Evolutionary conservation across 495 filamentous ascomycete genomes (phyloP).

Genomic region (Penicillium turbatum): DNA sequence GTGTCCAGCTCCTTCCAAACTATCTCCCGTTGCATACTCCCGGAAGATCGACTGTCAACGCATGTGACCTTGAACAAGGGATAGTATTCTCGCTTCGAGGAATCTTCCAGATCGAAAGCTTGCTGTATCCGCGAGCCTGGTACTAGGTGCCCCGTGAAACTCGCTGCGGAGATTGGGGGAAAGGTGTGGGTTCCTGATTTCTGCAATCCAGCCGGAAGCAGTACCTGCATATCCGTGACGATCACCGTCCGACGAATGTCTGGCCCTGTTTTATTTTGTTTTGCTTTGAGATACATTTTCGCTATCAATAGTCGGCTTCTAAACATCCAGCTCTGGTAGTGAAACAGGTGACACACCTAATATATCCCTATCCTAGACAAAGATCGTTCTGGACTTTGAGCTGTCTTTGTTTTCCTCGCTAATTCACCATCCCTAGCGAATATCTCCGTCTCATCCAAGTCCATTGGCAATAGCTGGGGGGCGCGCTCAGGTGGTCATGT

Average conservation of each 20-base stretch:
- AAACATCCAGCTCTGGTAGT: not conserved
- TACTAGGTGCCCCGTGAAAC: not conserved
- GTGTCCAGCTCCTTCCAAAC: not conserved
- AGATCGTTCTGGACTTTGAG: not conserved
- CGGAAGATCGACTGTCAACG: constrained; percentile 1
- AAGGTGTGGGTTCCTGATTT: constrained; percentile 8
- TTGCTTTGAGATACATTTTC: not conserved
- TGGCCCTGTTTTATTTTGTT: not conserved
- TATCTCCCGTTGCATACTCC: not conserved
- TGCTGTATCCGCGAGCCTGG: constrained; percentile 4
- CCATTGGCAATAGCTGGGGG: not conserved
- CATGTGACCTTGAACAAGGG: constrained; percentile 16
- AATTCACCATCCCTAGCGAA: not conserved
- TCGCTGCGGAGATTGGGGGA: constrained; percentile 9
- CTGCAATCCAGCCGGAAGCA: constrained; percentile 21
- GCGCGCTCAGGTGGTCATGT: not conserved
- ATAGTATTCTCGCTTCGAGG: constrained; percentile 4
- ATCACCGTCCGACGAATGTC: constrained; percentile 11
- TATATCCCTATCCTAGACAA: constrained; percentile 3
- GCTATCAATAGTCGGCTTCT: not conserved
- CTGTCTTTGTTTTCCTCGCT: constrained; percentile 1
- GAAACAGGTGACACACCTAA: constrained; percentile 3
- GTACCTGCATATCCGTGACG: constrained; percentile 24
- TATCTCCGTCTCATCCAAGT: not conserved
- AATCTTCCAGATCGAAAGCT: constrained; percentile 7